phyloP scores from a whole-genome alignment of 371 early-diverging fungal genomes.

The Mortierella sp. region DNA sequence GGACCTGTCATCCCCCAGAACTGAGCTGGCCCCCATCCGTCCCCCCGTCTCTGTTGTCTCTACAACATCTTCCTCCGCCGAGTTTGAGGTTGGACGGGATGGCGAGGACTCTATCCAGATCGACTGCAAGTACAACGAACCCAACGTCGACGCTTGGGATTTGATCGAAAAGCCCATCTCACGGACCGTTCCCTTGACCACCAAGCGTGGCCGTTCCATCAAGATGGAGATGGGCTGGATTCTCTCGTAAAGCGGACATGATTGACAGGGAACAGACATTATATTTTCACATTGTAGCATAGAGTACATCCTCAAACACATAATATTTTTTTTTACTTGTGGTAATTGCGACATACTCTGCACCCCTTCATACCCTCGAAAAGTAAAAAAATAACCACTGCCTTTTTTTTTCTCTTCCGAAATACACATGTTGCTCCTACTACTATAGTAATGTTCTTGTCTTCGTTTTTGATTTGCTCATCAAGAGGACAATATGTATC shows the following conservation, averaged over 20 bases:
- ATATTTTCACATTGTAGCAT: neutral
- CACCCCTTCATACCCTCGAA: neutral
- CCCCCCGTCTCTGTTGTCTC: constrained; percentile 3
- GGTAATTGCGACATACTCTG: no score
- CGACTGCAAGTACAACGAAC: constrained; percentile 58
- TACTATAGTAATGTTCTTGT: neutral
- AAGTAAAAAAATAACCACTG: neutral
- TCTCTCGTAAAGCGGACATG: constrained; percentile 32
- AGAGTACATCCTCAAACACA: neutral
- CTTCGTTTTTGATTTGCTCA: neutral
- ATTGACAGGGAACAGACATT: no score
- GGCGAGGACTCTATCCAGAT: constrained; percentile 36
- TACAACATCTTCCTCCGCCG: neutral
- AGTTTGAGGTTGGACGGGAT: constrained; percentile 42
- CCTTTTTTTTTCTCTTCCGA: neutral
- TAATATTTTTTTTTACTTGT: no score
- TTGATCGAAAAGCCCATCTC: constrained; percentile 56
- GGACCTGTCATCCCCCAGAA: constrained; percentile 34
- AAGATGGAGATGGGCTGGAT: constrained; percentile 61
- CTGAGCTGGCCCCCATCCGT: constrained; percentile 38
- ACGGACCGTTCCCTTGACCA: constrained; percentile 35
- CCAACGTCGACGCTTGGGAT: constrained; percentile 57
- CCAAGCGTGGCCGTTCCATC: constrained; percentile 47
- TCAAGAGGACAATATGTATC: neutral
- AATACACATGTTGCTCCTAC: neutral